A percentile compares a stretch with the other conserved stretches of the same genome.
Evolutionary conservation across 306 rosid species (phyloP).

Genomic region (Notholithocarpus densiflorus): DNA sequence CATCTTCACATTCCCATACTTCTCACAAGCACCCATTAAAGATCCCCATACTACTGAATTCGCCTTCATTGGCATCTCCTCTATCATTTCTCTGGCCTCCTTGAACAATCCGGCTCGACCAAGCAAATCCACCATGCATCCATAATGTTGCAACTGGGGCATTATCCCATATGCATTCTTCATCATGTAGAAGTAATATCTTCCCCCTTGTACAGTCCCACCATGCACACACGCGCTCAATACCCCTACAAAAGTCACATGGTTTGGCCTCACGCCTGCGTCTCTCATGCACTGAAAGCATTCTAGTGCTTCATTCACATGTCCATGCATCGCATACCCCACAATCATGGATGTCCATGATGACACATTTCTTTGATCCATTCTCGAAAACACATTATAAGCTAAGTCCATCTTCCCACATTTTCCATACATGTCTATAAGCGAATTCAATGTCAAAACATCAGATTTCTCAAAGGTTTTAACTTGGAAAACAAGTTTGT

Average conservation of each 20-base stretch:
- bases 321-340: conserved; percentile 78
- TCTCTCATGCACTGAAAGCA: conserved; percentile 58
- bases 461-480: conserved; percentile 25
- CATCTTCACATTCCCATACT: conserved; percentile 64
- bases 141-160: conserved; percentile 66
- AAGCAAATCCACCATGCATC: conserved; percentile 78
- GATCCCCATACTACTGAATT: conserved; percentile 71
- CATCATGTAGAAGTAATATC: conserved; percentile 63
- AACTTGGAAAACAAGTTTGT: conserved; percentile 57
- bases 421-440: conserved; percentile 83
- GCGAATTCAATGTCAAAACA: conserved; percentile 54
- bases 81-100: conserved; percentile 62
- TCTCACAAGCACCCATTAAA: conserved; percentile 83
- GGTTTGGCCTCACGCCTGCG: conserved; percentile 58
- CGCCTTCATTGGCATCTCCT: conserved; percentile 77
- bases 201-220: conserved; percentile 64
- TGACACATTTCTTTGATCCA: conserved; percentile 51
- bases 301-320: conserved; percentile 59
- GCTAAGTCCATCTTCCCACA: conserved; percentile 81
- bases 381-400: conserved; percentile 43
- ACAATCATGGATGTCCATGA: conserved; percentile 88
- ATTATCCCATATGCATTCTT: conserved; percentile 44
- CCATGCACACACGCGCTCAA: conserved; percentile 80
- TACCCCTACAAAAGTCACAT: conserved; percentile 68
- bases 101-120: conserved; percentile 70